Base-by-base conservation (phyloP, 163 green algal genomes). In the Trebouxia gelatinosa region DNA sequence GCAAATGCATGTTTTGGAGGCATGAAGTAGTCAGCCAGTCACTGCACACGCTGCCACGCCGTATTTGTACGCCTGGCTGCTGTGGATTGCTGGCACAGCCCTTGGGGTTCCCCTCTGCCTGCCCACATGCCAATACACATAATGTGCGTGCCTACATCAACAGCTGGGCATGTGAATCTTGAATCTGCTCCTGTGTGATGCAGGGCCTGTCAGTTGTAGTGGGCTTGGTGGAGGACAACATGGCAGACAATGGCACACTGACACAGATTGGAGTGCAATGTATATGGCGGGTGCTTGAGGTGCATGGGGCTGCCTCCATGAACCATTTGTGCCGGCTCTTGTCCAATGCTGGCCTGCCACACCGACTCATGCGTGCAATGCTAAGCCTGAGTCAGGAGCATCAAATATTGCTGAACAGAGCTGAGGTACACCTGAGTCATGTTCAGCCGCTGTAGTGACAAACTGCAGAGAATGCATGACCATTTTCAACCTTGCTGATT, bases 261-360 rank as follows among this genome's bases (percentile, higher is more conserved):
- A 83, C 80, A 0, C 58, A 58, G 7, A 54, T 70, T 32, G 87
- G 80, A 6, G 51, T 92, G 13, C 17, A 39, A 31, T 89, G 84
- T 78, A 91, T 90, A 77, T 91, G 84, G 81, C 78, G 77, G 35
- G 59, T 93, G 72, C 81, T 93, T 61, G 79, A 87, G 77, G 39
- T 79, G 50, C 85, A 87, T 70, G 58, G 40, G 28, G 67, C 9
- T 5, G 13, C 59, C 21, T 29, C 64, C 11, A 65, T 92, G 35
- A 91, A 90, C 80, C 85, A 89, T 74, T 81, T 90, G 35, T 92
- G 90, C 79, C 87, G 92, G 34, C 81, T 94, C 39, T 78, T 93
- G 34, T 84, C 90, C 5, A 85, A 90, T 34, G 85, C 84, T 37
- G 87, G 86, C 34, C 81, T 95, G 34, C 58, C 85, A 29, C 71